Evolutionary conservation across 2,329 filamentous ascomycete species (phyloP), one percentile per base, ranked within the genome.

Genomic region (Neonectria neomacrospora): DNA sequence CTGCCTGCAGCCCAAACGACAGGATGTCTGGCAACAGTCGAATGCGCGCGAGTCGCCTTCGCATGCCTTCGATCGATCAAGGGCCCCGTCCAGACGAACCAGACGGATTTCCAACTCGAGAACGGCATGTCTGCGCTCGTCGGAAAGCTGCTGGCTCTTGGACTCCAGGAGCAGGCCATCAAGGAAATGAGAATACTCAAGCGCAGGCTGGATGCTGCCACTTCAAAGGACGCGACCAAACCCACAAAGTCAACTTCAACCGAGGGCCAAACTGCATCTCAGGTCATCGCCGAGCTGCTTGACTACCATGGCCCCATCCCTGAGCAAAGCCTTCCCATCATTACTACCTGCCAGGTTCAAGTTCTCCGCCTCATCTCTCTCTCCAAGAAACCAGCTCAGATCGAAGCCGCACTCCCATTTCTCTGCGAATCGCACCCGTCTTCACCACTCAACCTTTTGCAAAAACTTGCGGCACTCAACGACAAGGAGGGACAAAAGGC

Each of bases 1-100:
- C 67, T 73, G 16, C 55, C 70, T 39, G 64, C 67, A 54, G 64
- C 73, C 3, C 75, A 76, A 16, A 81, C 80, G 16, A 80, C 79
- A 2, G 80, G 81, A 48, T 86, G 84, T 54, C 74, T 89, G 14
- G 82, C 88, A 2, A 85, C 83, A 0, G 88, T 90, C 12, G 91
- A 94, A 78, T 94, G 91, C 71, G 86, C 89, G 7, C 85, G 90
- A 10, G 76, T 86, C 28, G 90, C 90, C 2, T 92, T 94, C 71
- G 79, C 84, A 7, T 88, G 87, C 53, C 80, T 94, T 41, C 83
- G 90, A 53, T 81, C 83, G 28, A 72, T 88, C 23, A 86, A 91
- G 54, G 80, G 84, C 26, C 79, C 84, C 1, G 79, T 85, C 6
- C 81, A 84, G 9, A 78, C 88, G 10, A 78, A 84, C 10, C 79